A percentile compares a stretch with the other conserved stretches of the same genome.
Conservation (phyloP, 2,329 filamentous ascomycete genomes). For the Aspergillus aculeatinus region DNA sequence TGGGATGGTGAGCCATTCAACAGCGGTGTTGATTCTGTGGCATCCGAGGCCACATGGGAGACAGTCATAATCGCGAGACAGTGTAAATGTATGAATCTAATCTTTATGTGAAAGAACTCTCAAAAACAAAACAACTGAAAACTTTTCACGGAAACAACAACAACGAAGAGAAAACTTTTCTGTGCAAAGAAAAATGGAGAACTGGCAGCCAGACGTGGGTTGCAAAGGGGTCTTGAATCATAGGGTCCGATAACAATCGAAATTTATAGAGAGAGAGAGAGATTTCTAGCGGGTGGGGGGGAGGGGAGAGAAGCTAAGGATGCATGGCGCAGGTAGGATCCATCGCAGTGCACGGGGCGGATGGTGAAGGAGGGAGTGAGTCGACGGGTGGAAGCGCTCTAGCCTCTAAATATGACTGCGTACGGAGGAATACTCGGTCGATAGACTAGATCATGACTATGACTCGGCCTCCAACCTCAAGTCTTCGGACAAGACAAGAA, state of each 20-base stretch:
- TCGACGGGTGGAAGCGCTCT: too few species aligned
- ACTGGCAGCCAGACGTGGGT: neutral
- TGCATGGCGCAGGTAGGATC: too few species aligned
- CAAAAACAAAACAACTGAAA: neutral
- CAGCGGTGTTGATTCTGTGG: slow-evolving; percentile 4
- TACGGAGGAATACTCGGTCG: too few species aligned
- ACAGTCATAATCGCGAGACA: neutral
- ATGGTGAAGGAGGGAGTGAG: too few species aligned
- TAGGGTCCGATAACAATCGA: neutral
- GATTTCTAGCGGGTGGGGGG: neutral
- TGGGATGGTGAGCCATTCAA: slow-evolving; percentile 1
- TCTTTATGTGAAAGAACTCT: neutral
- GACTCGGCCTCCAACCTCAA: too few species aligned
- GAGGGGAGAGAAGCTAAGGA: too few species aligned
- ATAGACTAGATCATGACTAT: too few species aligned
- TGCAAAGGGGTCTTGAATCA: neutral
- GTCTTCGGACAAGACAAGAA: neutral
- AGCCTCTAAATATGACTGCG: too few species aligned
- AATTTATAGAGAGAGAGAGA: neutral
- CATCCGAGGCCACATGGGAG: neutral
- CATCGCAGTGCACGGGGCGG: too few species aligned
- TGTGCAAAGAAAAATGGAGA: neutral
- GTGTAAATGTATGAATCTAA: neutral
- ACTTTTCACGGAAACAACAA: neutral
- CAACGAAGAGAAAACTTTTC: neutral